Evolutionary conservation across 2,329 filamentous ascomycete species (phyloP).

Genomic region (Aspergillus quadricinctus): DNA sequence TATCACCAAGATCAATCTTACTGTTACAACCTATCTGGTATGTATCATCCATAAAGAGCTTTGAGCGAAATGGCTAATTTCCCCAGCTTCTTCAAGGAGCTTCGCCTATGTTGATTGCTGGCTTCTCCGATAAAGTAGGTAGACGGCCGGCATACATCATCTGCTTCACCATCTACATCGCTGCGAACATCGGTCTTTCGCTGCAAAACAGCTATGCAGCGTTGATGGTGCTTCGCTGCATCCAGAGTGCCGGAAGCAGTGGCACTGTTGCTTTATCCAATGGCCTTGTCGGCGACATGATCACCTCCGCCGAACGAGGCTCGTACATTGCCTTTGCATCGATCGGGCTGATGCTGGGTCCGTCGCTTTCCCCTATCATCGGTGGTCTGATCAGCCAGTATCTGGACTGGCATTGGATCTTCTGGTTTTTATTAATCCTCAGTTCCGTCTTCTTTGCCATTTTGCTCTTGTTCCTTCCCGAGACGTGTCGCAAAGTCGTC

Average conservation of each 20-base stretch:
- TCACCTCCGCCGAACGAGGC: slow-evolving; percentile 65
- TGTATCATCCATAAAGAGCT: slow-evolving; percentile 3
- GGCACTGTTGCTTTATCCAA: slow-evolving; percentile 37
- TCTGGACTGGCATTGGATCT: slow-evolving; percentile 59
- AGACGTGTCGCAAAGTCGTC: slow-evolving; percentile 41
- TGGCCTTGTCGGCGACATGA: slow-evolving; percentile 54
- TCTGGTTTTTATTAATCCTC: slow-evolving; percentile 63
- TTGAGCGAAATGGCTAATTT: slow-evolving; percentile 1
- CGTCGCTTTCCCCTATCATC: slow-evolving; percentile 54
- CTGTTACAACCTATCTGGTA: slow-evolving; percentile 49
- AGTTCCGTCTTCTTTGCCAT: slow-evolving; percentile 49
- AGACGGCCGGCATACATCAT: slow-evolving; percentile 49
- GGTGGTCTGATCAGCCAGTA: slow-evolving; percentile 63
- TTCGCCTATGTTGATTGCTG: slow-evolving; percentile 49
- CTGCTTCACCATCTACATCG: slow-evolving; percentile 49
- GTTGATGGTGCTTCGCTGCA: slow-evolving; percentile 34
- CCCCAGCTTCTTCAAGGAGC: slow-evolving; percentile 29
- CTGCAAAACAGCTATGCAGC: slow-evolving; percentile 36
- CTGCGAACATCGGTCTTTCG: slow-evolving; percentile 38
- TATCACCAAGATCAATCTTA: slow-evolving; percentile 45
- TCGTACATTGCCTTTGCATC: slow-evolving; percentile 44
- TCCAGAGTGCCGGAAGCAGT: slow-evolving; percentile 41
- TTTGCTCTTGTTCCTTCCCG: slow-evolving; percentile 54
- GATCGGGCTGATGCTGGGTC: slow-evolving; percentile 34
- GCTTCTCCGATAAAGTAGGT: slow-evolving; percentile 49